These are phyloP conservation scores for Candida tibetensis DNA, from an alignment of 805 yeast species.

Conservation along the genomic window DNA sequence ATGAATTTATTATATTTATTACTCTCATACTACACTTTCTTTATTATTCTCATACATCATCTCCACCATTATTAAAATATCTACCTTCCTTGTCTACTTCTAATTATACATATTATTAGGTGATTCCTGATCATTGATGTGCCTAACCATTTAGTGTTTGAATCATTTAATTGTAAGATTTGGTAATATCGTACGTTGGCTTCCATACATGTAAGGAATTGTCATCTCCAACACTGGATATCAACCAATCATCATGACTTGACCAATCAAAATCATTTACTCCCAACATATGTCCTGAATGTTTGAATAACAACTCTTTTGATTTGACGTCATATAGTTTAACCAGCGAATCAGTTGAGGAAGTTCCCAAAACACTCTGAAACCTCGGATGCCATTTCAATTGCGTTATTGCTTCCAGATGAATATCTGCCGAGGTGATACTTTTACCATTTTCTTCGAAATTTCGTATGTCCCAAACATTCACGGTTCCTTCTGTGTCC, in stretches of 20 bases:
- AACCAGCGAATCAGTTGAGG: slow-evolving; percentile 63
- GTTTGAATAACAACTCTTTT: slow-evolving; percentile 52
- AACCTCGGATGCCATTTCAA: slow-evolving; percentile 69
- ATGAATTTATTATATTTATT: too few relatives aligned
- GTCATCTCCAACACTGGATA: slow-evolving; percentile 80
- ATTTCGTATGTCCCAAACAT: slow-evolving; percentile 65
- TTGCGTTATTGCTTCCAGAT: slow-evolving; percentile 57
- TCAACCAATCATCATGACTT: slow-evolving; percentile 61
- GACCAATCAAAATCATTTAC: slow-evolving; percentile 87
- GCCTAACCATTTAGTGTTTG: too few relatives aligned
- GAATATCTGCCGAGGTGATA: slow-evolving; percentile 28
- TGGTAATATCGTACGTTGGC: slow-evolving; percentile 40
- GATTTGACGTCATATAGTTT: slow-evolving; percentile 54
- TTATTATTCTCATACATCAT: too few relatives aligned
- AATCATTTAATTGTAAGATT: not conserved
- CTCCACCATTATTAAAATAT: too few relatives aligned
- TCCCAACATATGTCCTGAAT: slow-evolving; percentile 85
- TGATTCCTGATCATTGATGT: too few relatives aligned
- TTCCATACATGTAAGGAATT: slow-evolving; percentile 86
- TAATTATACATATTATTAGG: too few relatives aligned
- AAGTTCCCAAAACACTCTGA: slow-evolving; percentile 56
- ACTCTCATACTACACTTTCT: too few relatives aligned
- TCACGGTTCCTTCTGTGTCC: slow-evolving; percentile 53
- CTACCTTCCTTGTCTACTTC: too few relatives aligned
- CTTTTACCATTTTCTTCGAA: slow-evolving; percentile 9